Conservation (phyloP, 352 stramenopile genomes). For the Phytophthora nicotianae region DNA sequence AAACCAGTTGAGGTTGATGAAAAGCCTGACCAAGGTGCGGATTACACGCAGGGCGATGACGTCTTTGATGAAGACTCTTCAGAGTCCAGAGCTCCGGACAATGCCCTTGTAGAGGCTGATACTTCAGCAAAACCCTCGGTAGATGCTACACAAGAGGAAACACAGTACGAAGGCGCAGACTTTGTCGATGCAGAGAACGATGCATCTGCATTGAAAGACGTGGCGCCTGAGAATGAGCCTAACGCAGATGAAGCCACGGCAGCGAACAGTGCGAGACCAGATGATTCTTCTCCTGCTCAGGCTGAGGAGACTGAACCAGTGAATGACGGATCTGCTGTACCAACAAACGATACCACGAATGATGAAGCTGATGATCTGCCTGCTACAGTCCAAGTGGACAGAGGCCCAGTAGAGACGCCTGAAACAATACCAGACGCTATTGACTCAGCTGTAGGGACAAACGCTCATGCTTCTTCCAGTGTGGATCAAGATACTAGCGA, state of each 20-base stretch:
- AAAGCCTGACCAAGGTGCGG: conserved; percentile 1
- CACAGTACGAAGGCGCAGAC: conserved; percentile 18
- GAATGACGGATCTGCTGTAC: background rate
- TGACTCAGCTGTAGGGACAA: background rate
- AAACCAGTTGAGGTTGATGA: background rate
- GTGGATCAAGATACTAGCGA: background rate
- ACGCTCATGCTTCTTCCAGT: conserved; percentile 1
- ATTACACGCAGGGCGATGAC: conserved; percentile 7
- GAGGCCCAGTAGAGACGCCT: background rate
- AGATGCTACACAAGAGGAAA: conserved; percentile 15
- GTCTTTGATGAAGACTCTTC: conserved; percentile 4
- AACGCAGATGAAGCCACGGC: background rate
- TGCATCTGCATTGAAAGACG: background rate
- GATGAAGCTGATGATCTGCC: conserved; percentile 3
- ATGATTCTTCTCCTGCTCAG: background rate
- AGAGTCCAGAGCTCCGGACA: conserved; percentile 2
- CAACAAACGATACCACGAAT: background rate
- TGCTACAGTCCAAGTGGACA: background rate
- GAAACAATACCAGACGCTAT: conserved; percentile 2
- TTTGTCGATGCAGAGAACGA: conserved; percentile 27
- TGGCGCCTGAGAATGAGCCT: background rate
- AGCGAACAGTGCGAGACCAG: background rate
- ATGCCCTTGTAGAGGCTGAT: background rate
- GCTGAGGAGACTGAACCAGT: conserved; percentile 1
- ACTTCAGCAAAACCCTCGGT: background rate